Base-by-base conservation (phyloP, 148 eudicot species). In the Heliosperma pusillum region DNA sequence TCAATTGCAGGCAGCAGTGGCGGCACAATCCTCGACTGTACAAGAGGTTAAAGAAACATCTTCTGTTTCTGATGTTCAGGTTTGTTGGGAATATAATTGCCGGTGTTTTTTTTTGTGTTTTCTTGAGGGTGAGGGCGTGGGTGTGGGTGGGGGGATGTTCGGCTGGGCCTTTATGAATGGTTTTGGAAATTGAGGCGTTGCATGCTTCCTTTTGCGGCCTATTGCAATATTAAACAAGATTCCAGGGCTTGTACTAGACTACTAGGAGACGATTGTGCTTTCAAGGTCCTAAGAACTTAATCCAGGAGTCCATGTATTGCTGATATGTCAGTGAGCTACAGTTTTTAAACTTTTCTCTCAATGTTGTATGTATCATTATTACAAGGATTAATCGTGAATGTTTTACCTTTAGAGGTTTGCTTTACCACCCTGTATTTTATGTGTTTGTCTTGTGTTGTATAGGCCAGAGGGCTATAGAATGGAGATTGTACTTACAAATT, bases 1-100 rank as follows among this genome's bases (percentile, higher is more conserved):
- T 76, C 26, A 8, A 61, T 78, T 76, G 24, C 74, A 89, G 92
- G 90, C 78, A 77, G 91, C 91, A 17, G 83, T 88, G 59, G 91
- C 82, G 67, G 87, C 85, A 22, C 85, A 86, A 80, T 79, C 89
- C 53, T 44, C 75, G 71, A 25, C 74, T 42, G 77, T 82, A 22
- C 80, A 77, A 27, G 85, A 84, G 70, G 50, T 67, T 45, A 86
- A 76, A 44, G 86, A 84, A 71, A 21, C 71, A 22, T 78, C 76
- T 53, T 58, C 74, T 74, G 79, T 63, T 77, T 77, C 86, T 69
- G 62, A 78, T 68, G 69, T 45, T 42, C 82, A 86, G 91, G 93
- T 89, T 47, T 50, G 77, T 73, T 44, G 22, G 17, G 36, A 30
- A 36, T 16, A 36, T 16, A 9, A 30, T 36, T 21, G 26, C 58